phyloP scores from a whole-genome alignment of 768 basidiomycete species.

The Pulveroboletus ravenelii region DNA sequence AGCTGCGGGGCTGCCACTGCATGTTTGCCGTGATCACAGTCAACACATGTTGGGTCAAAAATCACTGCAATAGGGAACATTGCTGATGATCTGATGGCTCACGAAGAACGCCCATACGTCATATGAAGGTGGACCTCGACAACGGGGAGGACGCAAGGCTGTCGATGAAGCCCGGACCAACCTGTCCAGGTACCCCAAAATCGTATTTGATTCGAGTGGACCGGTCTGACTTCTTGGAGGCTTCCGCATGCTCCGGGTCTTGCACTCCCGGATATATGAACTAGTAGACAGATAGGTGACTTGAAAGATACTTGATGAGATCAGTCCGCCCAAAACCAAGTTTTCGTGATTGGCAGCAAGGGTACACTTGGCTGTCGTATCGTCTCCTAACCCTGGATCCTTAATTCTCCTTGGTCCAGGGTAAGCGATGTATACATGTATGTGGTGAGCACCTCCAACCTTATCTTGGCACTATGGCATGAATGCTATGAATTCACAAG shows the following conservation, averaged over 20 bases:
- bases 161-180: no score
- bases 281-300: not conserved
- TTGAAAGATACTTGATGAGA: not conserved
- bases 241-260: not conserved
- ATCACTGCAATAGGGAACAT: not conserved
- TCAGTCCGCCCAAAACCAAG: not conserved
- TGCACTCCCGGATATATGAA: not conserved
- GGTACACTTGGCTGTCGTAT: no score
- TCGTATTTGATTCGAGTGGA: not conserved
- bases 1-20: not conserved
- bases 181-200: no score
- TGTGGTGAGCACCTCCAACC: conserved; percentile 5
- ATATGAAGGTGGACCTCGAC: not conserved
- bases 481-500: conserved; percentile 11
- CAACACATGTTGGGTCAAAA: not conserved
- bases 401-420: not conserved
- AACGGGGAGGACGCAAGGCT: conserved; percentile 12
- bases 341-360: no score
- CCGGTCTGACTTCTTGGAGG: not conserved
- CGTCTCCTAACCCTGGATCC: conserved; percentile 1
- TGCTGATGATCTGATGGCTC: not conserved
- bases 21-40: not conserved
- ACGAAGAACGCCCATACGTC: not conserved
- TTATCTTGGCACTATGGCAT: conserved; percentile 4
- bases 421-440: conserved; percentile 1